These are phyloP conservation scores for Ottelia alismoides DNA, from an alignment of 106 monocot species.

Conservation along the genomic window DNA sequence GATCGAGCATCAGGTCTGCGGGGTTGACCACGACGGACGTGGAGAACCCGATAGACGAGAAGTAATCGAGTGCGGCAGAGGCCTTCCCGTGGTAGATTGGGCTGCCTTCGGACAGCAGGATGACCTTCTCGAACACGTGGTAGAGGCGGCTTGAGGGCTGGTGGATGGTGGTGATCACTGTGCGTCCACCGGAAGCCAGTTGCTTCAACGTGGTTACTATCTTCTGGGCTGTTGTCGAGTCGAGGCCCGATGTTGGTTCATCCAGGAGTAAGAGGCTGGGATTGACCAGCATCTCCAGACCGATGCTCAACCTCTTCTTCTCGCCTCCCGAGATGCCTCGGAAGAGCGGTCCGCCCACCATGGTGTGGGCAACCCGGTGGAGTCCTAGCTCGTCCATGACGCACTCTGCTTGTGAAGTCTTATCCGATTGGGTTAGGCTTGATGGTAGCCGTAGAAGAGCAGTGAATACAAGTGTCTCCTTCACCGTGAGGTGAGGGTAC, in stretches of 20 bases:
- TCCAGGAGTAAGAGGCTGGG: conserved; percentile 42
- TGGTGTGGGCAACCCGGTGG: conserved; percentile 11
- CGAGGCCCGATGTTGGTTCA: conserved; percentile 54
- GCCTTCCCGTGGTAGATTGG: conserved; percentile 49
- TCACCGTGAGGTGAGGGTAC: conserved; percentile 29
- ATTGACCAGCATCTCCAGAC: conserved; percentile 54
- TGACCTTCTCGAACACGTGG: conserved; percentile 51
- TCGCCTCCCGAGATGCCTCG: conserved; percentile 50
- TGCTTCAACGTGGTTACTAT: conserved; percentile 25
- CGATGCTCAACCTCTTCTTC: conserved; percentile 45
- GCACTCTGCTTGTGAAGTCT: conserved; percentile 18
- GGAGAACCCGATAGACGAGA: conserved; percentile 46
- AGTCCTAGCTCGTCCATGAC: conserved; percentile 35
- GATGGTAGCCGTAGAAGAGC: conserved; percentile 21
- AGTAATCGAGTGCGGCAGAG: conserved; percentile 48
- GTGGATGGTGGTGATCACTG: conserved; percentile 55
- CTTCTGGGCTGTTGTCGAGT: conserved; percentile 44
- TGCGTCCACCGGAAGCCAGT: conserved; percentile 28
- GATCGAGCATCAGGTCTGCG: conserved; percentile 74
- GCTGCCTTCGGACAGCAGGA: conserved; percentile 35
- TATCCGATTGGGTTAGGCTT: conserved; percentile 18
- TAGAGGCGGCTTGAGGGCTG: conserved; percentile 54
- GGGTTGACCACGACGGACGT: conserved; percentile 54
- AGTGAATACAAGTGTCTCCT: conserved; percentile 27
- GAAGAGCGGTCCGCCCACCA: conserved; percentile 27